Percentiles rank a stretch among this genome's conserved stretches.
These are phyloP conservation scores for Crassisporium funariophilum DNA, from an alignment of 768 basidiomycete genomes.

Conservation along the genomic window DNA sequence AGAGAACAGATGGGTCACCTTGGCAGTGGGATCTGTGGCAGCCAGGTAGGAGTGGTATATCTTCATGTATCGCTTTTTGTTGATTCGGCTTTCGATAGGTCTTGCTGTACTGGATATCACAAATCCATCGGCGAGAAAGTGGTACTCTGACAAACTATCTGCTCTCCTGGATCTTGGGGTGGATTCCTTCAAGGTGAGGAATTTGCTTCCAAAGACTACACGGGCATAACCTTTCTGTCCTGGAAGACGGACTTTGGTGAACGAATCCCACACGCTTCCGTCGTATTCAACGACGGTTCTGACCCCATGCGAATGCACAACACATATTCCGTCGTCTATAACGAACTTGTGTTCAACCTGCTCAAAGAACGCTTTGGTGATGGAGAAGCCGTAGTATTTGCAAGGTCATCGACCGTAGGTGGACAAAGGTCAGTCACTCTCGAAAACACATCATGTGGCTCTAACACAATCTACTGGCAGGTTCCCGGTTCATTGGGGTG, in stretches of 20 bases:
- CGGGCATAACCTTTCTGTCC: neutral
- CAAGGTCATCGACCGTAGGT: conserved; percentile 66
- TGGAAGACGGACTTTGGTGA: conserved; percentile 75
- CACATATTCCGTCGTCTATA: conserved; percentile 68
- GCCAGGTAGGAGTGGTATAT: conserved; percentile 20
- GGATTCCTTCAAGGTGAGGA: conserved; percentile 61
- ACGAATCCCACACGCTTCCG: conserved; percentile 67
- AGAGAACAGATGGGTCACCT: conserved; percentile 63
- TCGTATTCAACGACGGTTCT: conserved; percentile 66
- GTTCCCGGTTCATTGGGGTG: conserved; percentile 63
- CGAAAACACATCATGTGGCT: neutral
- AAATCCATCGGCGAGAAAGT: conserved; percentile 53
- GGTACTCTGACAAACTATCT: conserved; percentile 54
- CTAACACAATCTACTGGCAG: conserved; percentile 17
- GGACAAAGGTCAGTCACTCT: conserved; percentile 54
- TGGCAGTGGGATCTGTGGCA: conserved; percentile 53
- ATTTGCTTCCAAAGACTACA: neutral
- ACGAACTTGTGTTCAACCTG: conserved; percentile 66
- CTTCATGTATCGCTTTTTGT: too few species aligned
- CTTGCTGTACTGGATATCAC: conserved; percentile 66
- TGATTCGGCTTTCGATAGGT: conserved; percentile 8
- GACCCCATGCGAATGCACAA: conserved; percentile 76
- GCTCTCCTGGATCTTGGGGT: conserved; percentile 57
- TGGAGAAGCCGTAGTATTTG: conserved; percentile 70
- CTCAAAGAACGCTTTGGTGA: conserved; percentile 60